Evolutionary conservation across 768 basidiomycete species (phyloP).

Genomic region (Collybia nuda): DNA sequence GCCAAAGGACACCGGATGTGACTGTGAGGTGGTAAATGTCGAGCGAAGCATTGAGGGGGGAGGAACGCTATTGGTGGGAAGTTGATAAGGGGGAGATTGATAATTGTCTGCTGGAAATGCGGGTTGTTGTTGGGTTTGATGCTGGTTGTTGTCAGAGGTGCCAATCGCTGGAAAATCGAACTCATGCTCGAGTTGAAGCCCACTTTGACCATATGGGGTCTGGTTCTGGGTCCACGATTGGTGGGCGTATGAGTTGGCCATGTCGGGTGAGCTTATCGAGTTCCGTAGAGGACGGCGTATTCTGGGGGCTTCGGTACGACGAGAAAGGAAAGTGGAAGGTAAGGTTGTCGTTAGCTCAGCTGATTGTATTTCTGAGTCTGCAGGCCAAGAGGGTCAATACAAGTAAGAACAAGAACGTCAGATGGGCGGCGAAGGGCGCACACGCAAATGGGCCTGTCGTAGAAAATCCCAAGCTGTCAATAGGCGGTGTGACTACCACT

Average conservation of each 20-base stretch:
- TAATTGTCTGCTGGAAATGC: slow-evolving; percentile 7
- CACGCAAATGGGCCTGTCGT: too few species aligned
- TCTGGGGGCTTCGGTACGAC: slow-evolving; percentile 3
- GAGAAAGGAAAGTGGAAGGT: slow-evolving; percentile 4
- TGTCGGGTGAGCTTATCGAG: slow-evolving; percentile 9
- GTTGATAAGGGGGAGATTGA: slow-evolving; percentile 12
- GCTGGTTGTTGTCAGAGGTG: slow-evolving; percentile 8
- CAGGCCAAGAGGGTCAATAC: too few species aligned
- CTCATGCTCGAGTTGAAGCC: slow-evolving; percentile 13
- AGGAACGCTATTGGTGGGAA: slow-evolving; percentile 3
- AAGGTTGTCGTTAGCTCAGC: too few species aligned
- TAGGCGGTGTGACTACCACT: too few species aligned
- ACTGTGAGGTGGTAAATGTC: slow-evolving; percentile 6
- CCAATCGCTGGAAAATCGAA: slow-evolving; percentile 12
- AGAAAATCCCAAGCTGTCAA: too few species aligned
- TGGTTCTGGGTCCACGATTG: slow-evolving; percentile 17
- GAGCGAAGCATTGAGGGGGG: slow-evolving; percentile 8
- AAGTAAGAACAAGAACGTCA: too few species aligned
- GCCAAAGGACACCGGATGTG: slow-evolving; percentile 6
- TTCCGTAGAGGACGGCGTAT: slow-evolving; percentile 15
- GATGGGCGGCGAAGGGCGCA: too few species aligned
- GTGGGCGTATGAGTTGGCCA: slow-evolving; percentile 10
- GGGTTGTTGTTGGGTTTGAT: slow-evolving; percentile 3
- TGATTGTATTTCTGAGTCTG: too few species aligned
- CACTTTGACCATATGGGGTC: slow-evolving; percentile 5